Evolutionary conservation across 1,284 basidiomycete genomes (phyloP), one percentile per base, ranked within the genome.

Genomic region (Puccinia hordei): DNA sequence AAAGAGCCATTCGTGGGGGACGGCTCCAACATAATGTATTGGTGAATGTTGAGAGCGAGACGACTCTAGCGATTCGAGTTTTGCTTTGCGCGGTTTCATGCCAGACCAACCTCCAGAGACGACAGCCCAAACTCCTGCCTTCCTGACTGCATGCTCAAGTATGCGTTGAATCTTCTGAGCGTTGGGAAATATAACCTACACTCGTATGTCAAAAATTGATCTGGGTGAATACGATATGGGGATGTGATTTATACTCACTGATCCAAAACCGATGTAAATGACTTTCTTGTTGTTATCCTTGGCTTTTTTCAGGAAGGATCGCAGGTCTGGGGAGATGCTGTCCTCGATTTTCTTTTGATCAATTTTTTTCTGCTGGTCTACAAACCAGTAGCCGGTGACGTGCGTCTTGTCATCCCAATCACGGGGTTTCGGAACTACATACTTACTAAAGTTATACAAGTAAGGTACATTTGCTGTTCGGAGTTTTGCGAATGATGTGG

Each of bases 1-100:
- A 82, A 84, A 84, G 1, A 84, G 81, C 83, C 83, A 83, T 78
- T 84, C 84, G 81, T 84, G 84, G 0, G 84, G 83, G 13, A 85
- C 81, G 35, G 83, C 83, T 53, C 83, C 82, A 46, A 85, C 83
- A 33, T 82, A 82, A 35, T 85, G 82, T 72, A 75, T 71, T 73
- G 82, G 83, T 9, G 82, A 81, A 30, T 83, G 81, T 27, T 83
- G 79, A 2, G 82, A 82, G 24, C 82, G 78, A 65, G 33, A 71
- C 68, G 73, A 13, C 1, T 57, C 53, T 8, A 35, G 69, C 72
- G 57, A 13, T 33, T 73, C 53, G 3, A 22, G 1, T 2, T 10
- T 19, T n/a, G 49, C 66, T 35, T 66, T 61, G 24, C 12, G n/a
- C n/a, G 41, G 30, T 24, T 53, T n/a, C 35, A 35, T 27, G 61